A percentile compares a stretch with the other conserved stretches of the same genome.
These are phyloP conservation scores for Carex arenaria DNA, from an alignment of 202 grass and related monocot species.

Conservation along the genomic window DNA sequence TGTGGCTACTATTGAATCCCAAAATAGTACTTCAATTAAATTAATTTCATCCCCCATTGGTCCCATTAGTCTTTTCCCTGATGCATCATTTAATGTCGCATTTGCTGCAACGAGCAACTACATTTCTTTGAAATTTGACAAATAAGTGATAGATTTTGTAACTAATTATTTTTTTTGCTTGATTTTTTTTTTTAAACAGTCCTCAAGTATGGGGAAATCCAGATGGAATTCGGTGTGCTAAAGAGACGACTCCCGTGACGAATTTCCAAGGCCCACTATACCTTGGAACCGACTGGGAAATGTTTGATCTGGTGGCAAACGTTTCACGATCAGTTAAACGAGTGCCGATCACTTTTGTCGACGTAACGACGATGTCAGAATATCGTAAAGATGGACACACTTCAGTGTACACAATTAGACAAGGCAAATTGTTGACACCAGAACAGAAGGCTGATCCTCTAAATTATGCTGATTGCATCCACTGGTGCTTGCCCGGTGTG, in stretches of 20 bases:
- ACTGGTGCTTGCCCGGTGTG: constrained; percentile 93
- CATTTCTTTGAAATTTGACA: neutral
- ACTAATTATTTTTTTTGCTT: neutral
- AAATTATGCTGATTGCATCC: constrained; percentile 93
- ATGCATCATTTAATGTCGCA: neutral
- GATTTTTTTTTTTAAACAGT: constrained; percentile 22
- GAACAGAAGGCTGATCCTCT: constrained; percentile 71
- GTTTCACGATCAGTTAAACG: constrained; percentile 24
- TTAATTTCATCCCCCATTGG: neutral
- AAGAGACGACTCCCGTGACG: constrained; percentile 74
- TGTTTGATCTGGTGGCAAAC: constrained; percentile 52
- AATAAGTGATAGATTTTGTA: neutral
- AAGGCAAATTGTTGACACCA: constrained; percentile 61
- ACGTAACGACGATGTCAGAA: constrained; percentile 84
- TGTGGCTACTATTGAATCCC: too few species aligned
- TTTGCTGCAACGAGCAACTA: neutral
- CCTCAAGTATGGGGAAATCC: constrained; percentile 80
- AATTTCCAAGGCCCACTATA: constrained; percentile 46
- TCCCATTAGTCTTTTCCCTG: neutral
- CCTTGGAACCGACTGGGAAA: constrained; percentile 67
- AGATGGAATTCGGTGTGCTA: constrained; percentile 63
- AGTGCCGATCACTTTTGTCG: constrained; percentile 68
- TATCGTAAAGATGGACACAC: constrained; percentile 86
- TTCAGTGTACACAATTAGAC: constrained; percentile 80
- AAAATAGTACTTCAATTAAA: neutral